Base-by-base conservation (phyloP, 192 early-diverging fungal genomes). In the Entophlyctis luteolus region DNA sequence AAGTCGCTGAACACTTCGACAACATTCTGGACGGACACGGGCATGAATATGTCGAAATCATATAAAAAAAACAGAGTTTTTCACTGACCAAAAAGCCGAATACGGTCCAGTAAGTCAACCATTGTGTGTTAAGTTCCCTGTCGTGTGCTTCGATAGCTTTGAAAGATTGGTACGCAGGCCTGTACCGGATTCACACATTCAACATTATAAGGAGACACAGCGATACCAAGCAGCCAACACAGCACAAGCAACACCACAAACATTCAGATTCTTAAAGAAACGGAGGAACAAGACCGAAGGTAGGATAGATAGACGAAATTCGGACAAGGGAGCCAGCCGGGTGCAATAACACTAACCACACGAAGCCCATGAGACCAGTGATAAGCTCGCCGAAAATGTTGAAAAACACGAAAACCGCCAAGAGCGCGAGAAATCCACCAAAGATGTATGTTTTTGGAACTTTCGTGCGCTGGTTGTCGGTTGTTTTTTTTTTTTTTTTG, bases 1-100 rank as follows among this genome's bases (percentile, higher is more conserved):
- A 89, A 42, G 52, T 95, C 91, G n/a, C 87, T 82, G 67, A 97
- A 96, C 80, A 91, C 94, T 85, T 97, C 94, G 55, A 88, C 28
- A 34, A 89, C 81, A 60, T 91, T 91, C 54, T 63, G 42, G 14
- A 53, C 10, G 12, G 29, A 31, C 20, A 14, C n/a, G 20, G 16
- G 16, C 2, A 12, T 18, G 34, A 35, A 14, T 12, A 29, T 29
- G 59, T 20, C 10, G 6, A 2, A 62, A 6, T 18, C n/a, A 23
- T 6, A 8, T 8, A 47, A 25, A 12, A 47, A n/a, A 62, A 62
- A 46, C 12, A 34, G 35, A 34, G 42, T 42, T 12, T 46, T 0
- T 18, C 25, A 28, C 59, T 20, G 18, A 62, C 59, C 18, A 93
- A 77, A 73, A 95, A 87, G 29, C 91, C 95, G 79, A 89, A 93